A percentile compares a stretch with the other conserved stretches of the same genome.
Conservation (phyloP, 495 filamentous ascomycete genomes). For the Barbatosphaeria neglecta region DNA sequence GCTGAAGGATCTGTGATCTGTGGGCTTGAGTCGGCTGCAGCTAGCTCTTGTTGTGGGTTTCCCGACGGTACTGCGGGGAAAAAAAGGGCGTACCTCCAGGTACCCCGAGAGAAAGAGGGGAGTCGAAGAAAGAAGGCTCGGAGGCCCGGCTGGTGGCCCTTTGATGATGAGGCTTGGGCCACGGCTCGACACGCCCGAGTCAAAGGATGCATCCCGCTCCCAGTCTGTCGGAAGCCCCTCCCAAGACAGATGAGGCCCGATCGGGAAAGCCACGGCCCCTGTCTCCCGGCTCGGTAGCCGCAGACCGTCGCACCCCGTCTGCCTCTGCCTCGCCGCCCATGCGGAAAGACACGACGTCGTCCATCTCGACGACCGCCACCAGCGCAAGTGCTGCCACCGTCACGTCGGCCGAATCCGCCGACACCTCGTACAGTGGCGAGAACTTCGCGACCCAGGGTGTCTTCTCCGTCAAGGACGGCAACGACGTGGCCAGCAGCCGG, state of each 20-base stretch:
- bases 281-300: constrained; percentile 16
- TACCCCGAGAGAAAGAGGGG: neutral
- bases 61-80: no score
- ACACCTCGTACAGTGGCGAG: constrained; percentile 31
- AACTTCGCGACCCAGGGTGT: constrained; percentile 25
- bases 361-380: constrained; percentile 31
- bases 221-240: constrained; percentile 30
- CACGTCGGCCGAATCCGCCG: constrained; percentile 25
- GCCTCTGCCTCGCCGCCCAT: constrained; percentile 25
- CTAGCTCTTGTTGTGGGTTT: no score
- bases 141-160: constrained; percentile 1
- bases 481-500: constrained; percentile 29
- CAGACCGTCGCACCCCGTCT: constrained; percentile 17
- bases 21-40: no score
- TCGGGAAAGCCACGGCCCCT: constrained; percentile 20
- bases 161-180: constrained; percentile 14
- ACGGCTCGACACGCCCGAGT: constrained; percentile 7
- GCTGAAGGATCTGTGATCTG: no score
- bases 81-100: no score
- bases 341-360: constrained; percentile 37
- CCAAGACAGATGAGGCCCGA: constrained; percentile 28
- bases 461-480: constrained; percentile 37
- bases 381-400: constrained; percentile 22
- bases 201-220: constrained; percentile 31
- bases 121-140: constrained; percentile 3